Evolutionary conservation across 257 asterid genomes (phyloP), one percentile per base, ranked within the genome.

Genomic region (Verbena officinalis): DNA sequence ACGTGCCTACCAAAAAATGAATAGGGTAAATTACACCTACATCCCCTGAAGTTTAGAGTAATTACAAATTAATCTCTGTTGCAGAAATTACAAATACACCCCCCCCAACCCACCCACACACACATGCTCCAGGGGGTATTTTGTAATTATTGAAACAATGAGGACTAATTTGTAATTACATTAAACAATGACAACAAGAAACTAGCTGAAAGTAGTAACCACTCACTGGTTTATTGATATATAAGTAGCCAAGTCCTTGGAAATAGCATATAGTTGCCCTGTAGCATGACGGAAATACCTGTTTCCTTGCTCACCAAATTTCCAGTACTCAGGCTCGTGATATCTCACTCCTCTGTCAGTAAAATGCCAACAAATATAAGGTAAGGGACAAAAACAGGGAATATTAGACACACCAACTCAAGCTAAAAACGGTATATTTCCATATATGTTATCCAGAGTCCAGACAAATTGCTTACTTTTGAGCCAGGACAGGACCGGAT

Each of bases 261-360:
- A 77, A 55, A 80, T 80, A 38, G 86, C 86, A 68, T 80, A 80
- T 50, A 80, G 16, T 39, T 80, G 86, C 33, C 86, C 86, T 14
- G 86, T 80, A 9, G 86, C 86, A 30, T 80, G 86, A 10, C 86
- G 83, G 19, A 80, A 80, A 45, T 80, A 80, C 53, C 65, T 80
- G 68, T 77, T 77, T 30, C 85, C 85, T 17, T 33, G 60, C 75
- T 77, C 86, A 9, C 86, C 86, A 33, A 80, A 80, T 74, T 77
- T 80, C 86, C 83, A 80, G 57, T 59, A 57, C 69, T 80, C 86
- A 0, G 86, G 86, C 56, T 80, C 86, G 19, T 77, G 81, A 59
- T 80, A 80, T 77, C 86, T 77, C 59, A 77, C 81, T 63, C 83
- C 83, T 78, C 86, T 80, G 75, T 64, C 42, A 42, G 51, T 27